Evolutionary conservation across 1,284 basidiomycete species (phyloP).

Genomic region (Cystobasidium slooffiae): DNA sequence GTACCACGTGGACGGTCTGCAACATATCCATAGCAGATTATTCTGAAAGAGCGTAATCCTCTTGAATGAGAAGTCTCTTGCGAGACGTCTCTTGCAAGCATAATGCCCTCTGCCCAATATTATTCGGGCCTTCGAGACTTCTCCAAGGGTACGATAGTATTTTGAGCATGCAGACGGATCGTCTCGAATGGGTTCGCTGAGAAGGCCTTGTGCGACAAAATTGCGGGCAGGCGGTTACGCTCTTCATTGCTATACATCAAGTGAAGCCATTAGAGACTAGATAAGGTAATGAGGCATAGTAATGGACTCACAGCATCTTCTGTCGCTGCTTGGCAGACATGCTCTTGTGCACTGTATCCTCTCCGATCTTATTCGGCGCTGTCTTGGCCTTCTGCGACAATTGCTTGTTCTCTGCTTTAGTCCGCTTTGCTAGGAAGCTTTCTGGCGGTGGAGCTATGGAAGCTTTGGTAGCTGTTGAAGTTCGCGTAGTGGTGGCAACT

Average conservation of each 20-base stretch:
- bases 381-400: slow-evolving; percentile 47
- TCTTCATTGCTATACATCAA: slow-evolving; percentile 65
- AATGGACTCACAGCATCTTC: slow-evolving; percentile 68
- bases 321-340: slow-evolving; percentile 71
- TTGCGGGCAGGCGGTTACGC: slow-evolving; percentile 69
- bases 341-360: slow-evolving; percentile 65
- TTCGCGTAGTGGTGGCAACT: slow-evolving; percentile 58
- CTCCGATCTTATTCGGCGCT: slow-evolving; percentile 67
- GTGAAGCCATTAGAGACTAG: background rate
- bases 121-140: slow-evolving; percentile 31
- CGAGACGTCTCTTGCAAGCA: background rate
- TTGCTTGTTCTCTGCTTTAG: slow-evolving; percentile 48
- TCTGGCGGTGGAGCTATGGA: slow-evolving; percentile 45
- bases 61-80: background rate
- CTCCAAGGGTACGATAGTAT: slow-evolving; percentile 65
- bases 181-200: slow-evolving; percentile 73
- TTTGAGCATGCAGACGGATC: slow-evolving; percentile 76
- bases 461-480: slow-evolving; percentile 37
- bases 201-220: slow-evolving; percentile 70
- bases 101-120: background rate
- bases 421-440: slow-evolving; percentile 15
- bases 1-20: no score
- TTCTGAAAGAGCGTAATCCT: background rate
- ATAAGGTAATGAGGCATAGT: slow-evolving; percentile 11
- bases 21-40: no score